A percentile compares a stretch with the other conserved stretches of the same genome.
phyloP scores from a whole-genome alignment of 768 basidiomycete genomes.

The Termitomyces eurrhizus region DNA sequence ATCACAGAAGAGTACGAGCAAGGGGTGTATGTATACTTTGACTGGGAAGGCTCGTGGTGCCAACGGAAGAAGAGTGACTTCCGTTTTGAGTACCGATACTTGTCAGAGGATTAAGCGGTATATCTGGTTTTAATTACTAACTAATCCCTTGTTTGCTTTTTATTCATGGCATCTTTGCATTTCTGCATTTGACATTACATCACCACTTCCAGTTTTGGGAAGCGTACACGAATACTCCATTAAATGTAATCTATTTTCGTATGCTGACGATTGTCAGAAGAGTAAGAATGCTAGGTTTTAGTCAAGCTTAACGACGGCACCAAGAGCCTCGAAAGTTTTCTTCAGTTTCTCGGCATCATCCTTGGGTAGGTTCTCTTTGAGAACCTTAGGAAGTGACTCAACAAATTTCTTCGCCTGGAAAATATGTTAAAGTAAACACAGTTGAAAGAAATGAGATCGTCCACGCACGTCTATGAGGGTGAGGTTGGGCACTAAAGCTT shows the following conservation, averaged over 20 bases:
- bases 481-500: constrained; percentile 91
- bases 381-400: constrained; percentile 85
- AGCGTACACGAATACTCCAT: constrained; percentile 20
- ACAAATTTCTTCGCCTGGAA: constrained; percentile 98
- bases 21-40: constrained; percentile 98
- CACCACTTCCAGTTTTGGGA: constrained; percentile 3
- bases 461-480: constrained; percentile 91
- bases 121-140: constrained; percentile 1
- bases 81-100: constrained; percentile 93
- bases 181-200: constrained; percentile 11
- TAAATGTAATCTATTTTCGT: constrained; percentile 20
- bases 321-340: constrained; percentile 84
- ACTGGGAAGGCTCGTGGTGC: constrained; percentile 99
- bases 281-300: constrained; percentile 33
- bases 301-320: constrained; percentile 84
- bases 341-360: constrained; percentile 98
- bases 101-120: constrained; percentile 79
- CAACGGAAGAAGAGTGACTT: constrained; percentile 98
- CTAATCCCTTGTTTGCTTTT: neutral
- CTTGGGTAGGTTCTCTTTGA: constrained; percentile 94
- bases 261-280: constrained; percentile 5
- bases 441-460: neutral
- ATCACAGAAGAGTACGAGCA: constrained; percentile 99
- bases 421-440: constrained; percentile 8
- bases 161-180: constrained; percentile 8